A percentile compares a stretch with the other conserved stretches of the same genome.
These are phyloP conservation scores for Mangifera indica DNA, from an alignment of 345 rosid genomes.

Conservation along the genomic window DNA sequence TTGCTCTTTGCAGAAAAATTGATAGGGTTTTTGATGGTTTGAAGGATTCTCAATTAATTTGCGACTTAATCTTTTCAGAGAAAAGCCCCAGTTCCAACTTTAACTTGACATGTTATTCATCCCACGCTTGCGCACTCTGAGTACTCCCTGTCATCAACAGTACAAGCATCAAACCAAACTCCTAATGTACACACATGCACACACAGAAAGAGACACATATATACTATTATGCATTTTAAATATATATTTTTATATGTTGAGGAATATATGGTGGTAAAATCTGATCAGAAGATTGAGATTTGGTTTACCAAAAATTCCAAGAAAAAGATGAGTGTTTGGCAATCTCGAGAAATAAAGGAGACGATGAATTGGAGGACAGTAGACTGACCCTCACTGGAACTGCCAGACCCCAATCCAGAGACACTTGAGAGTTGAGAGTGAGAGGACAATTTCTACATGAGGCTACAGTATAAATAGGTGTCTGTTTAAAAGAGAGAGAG, in stretches of 20 bases:
- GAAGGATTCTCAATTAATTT: slow-evolving; percentile 39
- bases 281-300: slow-evolving; percentile 19
- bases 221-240: neutral
- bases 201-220: neutral
- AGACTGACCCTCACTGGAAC: slow-evolving; percentile 27
- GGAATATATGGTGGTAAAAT: slow-evolving; percentile 10
- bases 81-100: slow-evolving; percentile 16
- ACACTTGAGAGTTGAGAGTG: slow-evolving; percentile 16
- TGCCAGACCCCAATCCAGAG: slow-evolving; percentile 37
- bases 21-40: slow-evolving; percentile 19
- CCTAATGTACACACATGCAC: neutral
- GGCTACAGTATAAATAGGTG: slow-evolving; percentile 15
- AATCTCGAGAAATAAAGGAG: slow-evolving; percentile 39
- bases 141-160: slow-evolving; percentile 26
- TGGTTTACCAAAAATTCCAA: slow-evolving; percentile 27
- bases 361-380: slow-evolving; percentile 40
- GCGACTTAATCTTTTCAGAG: slow-evolving; percentile 4
- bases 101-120: slow-evolving; percentile 18
- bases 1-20: slow-evolving; percentile 30
- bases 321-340: slow-evolving; percentile 29
- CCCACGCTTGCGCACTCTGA: slow-evolving; percentile 22
- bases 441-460: slow-evolving; percentile 10
- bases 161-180: slow-evolving; percentile 21
- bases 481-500: slow-evolving; percentile 20
- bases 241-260: too few species aligned